phyloP scores from a whole-genome alignment of 2,329 filamentous ascomycete genomes.

The Hyphodiscus sp. region DNA sequence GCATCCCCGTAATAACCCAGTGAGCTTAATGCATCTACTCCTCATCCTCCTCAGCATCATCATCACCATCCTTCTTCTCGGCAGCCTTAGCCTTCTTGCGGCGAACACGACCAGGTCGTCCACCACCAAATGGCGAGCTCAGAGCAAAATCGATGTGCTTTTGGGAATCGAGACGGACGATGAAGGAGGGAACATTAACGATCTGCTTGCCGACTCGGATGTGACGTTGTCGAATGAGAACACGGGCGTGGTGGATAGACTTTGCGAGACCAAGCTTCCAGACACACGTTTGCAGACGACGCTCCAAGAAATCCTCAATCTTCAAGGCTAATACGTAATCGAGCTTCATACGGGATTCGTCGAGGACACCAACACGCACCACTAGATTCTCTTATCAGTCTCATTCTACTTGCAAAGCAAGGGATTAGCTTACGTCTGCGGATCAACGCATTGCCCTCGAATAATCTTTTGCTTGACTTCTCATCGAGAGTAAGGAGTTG shows the following conservation, averaged over 20 bases:
- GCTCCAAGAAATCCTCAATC: slow-evolving; percentile 99
- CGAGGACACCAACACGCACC: slow-evolving; percentile 99
- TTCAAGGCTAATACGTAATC: slow-evolving; percentile 99
- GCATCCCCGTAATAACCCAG: slow-evolving; percentile 27
- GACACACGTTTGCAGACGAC: slow-evolving; percentile 98
- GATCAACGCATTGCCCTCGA: slow-evolving; percentile 96
- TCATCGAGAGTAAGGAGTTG: slow-evolving; percentile 99
- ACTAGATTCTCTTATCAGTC: too few relatives aligned
- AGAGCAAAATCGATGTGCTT: slow-evolving; percentile 99
- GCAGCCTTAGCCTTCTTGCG: slow-evolving; percentile 99
- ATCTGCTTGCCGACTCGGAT: slow-evolving; percentile 99
- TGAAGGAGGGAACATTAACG: slow-evolving; percentile 99
- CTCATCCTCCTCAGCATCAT: slow-evolving; percentile 78
- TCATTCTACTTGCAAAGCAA: too few relatives aligned
- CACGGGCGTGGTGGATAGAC: slow-evolving; percentile 99
- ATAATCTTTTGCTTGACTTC: too few relatives aligned
- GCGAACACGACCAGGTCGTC: slow-evolving; percentile 92
- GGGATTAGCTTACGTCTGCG: too few relatives aligned
- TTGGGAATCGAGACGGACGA: slow-evolving; percentile 99
- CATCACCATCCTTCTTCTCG: slow-evolving; percentile 74
- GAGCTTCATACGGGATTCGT: slow-evolving; percentile 99
- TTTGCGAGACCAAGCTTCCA: slow-evolving; percentile 99
- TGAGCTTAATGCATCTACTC: slow-evolving; percentile 32
- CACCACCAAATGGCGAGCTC: slow-evolving; percentile 95
- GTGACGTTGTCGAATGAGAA: slow-evolving; percentile 98